Conservation (phyloP, 306 rosid genomes). For the Gynostemma pentaphyllum region DNA sequence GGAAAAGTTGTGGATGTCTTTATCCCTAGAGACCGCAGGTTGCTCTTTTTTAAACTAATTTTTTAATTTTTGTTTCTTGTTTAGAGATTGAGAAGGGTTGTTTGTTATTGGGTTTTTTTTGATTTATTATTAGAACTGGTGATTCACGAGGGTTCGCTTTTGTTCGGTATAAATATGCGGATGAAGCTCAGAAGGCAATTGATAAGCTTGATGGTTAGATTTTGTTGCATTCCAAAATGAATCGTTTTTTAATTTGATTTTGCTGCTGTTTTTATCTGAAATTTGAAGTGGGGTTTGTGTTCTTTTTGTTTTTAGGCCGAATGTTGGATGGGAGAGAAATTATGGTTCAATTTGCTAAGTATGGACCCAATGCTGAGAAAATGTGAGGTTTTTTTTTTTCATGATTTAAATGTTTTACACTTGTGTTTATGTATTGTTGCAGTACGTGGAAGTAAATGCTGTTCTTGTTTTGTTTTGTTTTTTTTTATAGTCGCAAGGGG, state of each 20-base stretch:
- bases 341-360: slow-evolving; percentile 79
- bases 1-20: slow-evolving; percentile 73
- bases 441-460: background rate
- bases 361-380: slow-evolving; percentile 68
- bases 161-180: slow-evolving; percentile 63
- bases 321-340: slow-evolving; percentile 70
- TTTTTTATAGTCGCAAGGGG: slow-evolving; percentile 43
- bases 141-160: slow-evolving; percentile 68
- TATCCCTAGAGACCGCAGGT: slow-evolving; percentile 70
- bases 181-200: slow-evolving; percentile 64
- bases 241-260: background rate
- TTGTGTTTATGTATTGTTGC: background rate
- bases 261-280: background rate
- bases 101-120: background rate
- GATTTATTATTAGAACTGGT: slow-evolving; percentile 41
- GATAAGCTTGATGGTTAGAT: slow-evolving; percentile 54
- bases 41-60: background rate
- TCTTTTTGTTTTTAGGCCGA: slow-evolving; percentile 33
- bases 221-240: background rate
- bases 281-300: background rate
- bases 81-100: background rate
- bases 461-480: background rate
- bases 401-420: background rate
- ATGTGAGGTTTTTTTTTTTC: slow-evolving; percentile 24
- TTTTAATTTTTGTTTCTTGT: background rate